Percentiles rank a stretch among this genome's conserved stretches.
Conservation (phyloP, 2,329 filamentous ascomycete genomes). For the Dactylellina haptotyla region DNA sequence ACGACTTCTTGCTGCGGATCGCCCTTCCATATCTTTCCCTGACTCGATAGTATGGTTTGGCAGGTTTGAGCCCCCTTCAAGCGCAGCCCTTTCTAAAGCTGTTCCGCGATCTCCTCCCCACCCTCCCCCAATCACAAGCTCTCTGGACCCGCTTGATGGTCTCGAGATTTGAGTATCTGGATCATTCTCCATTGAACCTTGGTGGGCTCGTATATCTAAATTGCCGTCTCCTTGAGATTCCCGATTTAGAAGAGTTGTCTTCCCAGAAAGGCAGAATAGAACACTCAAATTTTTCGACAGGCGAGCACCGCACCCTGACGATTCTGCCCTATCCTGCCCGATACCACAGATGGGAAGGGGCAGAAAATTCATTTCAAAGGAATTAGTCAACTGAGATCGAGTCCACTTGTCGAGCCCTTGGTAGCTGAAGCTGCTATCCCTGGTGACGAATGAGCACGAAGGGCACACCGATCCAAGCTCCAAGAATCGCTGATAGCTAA, state of each 20-base stretch:
- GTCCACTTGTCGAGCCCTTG: not conserved
- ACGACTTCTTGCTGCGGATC: conserved; percentile 43
- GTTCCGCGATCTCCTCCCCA: too few relatives aligned
- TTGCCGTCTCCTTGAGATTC: conserved; percentile 46
- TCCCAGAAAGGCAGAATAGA: conserved; percentile 52
- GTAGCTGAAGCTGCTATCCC: conserved; percentile 9
- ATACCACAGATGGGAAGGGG: conserved; percentile 14
- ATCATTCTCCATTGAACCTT: conserved; percentile 19
- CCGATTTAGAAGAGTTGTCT: conserved; percentile 43
- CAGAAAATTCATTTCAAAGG: not conserved
- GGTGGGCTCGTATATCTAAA: conserved; percentile 38
- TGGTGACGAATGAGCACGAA: conserved; percentile 6
- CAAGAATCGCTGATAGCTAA: conserved; percentile 15
- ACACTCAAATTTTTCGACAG: conserved; percentile 24
- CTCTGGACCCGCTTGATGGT: conserved; percentile 19
- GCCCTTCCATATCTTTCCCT: conserved; percentile 18
- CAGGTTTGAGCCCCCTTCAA: conserved; percentile 13
- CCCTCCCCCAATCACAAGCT: conserved; percentile 32
- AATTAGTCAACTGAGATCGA: conserved; percentile 10
- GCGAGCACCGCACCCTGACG: conserved; percentile 21
- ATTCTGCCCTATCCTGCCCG: conserved; percentile 3
- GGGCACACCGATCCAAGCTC: conserved; percentile 11
- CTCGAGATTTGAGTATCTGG: conserved; percentile 50
- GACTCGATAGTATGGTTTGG: conserved; percentile 18
- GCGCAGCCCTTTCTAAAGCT: conserved; percentile 2